Base-by-base conservation (phyloP, 2,329 filamentous ascomycete genomes). In the Capronia americana region DNA sequence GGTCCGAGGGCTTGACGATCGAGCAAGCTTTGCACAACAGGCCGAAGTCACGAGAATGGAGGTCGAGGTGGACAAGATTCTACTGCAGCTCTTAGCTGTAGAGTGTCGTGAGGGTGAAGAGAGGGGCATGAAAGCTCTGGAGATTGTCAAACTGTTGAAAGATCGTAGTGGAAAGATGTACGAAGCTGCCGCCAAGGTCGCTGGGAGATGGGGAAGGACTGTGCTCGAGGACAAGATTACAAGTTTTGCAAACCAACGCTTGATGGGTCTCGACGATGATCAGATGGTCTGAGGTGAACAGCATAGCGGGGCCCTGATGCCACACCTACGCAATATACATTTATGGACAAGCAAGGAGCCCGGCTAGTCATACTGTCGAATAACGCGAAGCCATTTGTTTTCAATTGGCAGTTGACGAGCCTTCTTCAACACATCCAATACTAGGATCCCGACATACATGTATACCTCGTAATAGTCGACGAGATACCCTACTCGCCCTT, bases 101-200 rank as follows among this genome's bases (percentile, higher is more conserved):
- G 95, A 98, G 81, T 99, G 95, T 77, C 88, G 93, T 66, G 92
- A 95, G 71, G 92, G 93, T 53, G 95, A 99, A 77, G 93, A 98
- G 69, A 85, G 91, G 32, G 94, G 93, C 5, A 97, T 97, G 92
- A 92, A 94, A 72, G 94, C 94, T 0, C 82, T 99, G 41, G 96
- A 99, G 80, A 86, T 98, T 74, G 95, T 96, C 32, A 84, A 86
- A 68, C 82, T 99, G 74, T 91, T 99, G 89, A 86, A 86, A 53
- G 93, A 98, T 80, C 84, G 88, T 54, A 91, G 87, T 67, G 94
- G 94, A 20, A 90, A 91, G 77, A 97, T 97, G 92, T 79, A 97
- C 65, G 93, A 97, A 77, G 91, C 94, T 4, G 95, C 95, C 1
- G 87, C 88, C 64, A 97, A 96, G 84, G 87, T 99, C 57, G 95